Conservation (phyloP, 768 basidiomycete genomes). For the Exidia glandulosa region DNA sequence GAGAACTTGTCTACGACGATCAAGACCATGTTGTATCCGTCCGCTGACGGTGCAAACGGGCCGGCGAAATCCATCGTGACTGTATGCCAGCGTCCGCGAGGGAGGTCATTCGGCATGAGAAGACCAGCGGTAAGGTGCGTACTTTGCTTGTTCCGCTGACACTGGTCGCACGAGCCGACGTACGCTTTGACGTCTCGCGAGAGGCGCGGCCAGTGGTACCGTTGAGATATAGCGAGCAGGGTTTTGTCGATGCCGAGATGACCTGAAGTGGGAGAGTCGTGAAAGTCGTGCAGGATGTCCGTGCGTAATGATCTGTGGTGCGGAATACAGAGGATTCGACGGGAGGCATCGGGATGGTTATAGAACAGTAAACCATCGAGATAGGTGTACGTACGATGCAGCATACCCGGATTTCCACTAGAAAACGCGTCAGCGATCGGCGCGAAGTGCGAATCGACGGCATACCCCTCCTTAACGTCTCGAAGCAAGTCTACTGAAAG, state of each 20-base stretch:
- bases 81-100: not conserved
- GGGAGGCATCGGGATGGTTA: not conserved
- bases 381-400: not conserved
- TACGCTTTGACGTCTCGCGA: slow-evolving; percentile 17
- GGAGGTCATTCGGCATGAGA: not conserved
- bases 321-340: not conserved
- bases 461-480: not conserved
- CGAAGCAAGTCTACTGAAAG: not conserved
- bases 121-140: not conserved
- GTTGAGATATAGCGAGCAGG: slow-evolving; percentile 5
- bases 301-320: not conserved
- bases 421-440: not conserved
- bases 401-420: not conserved
- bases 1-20: not conserved
- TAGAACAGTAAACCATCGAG: not conserved
- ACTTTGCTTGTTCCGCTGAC: slow-evolving; percentile 23
- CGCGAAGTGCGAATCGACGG: not conserved
- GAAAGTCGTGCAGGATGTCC: not conserved
- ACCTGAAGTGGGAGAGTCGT: slow-evolving; percentile 9
- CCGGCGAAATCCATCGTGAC: not conserved
- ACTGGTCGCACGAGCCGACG: slow-evolving; percentile 21
- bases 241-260: slow-evolving; percentile 15
- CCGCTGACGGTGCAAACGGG: not conserved
- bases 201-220: slow-evolving; percentile 20
- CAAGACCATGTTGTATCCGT: not conserved